A percentile compares a stretch with the other conserved stretches of the same genome.
Evolutionary conservation across 305 asterid genomes (phyloP).

Genomic region (Fraxinus nigra): DNA sequence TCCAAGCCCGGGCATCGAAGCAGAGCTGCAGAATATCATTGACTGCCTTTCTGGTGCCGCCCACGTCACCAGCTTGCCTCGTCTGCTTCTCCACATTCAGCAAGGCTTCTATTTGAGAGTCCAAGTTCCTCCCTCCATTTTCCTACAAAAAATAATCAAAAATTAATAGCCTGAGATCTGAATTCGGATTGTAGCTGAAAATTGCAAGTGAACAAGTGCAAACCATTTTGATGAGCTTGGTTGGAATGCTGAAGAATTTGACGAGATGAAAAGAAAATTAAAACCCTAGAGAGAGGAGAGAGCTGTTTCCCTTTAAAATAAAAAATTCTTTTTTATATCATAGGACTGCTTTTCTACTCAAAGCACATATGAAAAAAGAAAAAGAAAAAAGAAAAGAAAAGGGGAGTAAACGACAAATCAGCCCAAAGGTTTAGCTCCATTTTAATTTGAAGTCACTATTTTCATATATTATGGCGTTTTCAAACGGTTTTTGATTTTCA

Average conservation of each 20-base stretch:
- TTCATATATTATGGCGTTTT: too few relatives aligned
- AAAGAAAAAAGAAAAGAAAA: too few relatives aligned
- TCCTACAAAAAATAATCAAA: constrained; percentile 45
- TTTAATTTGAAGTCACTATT: too few relatives aligned
- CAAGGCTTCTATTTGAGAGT: constrained; percentile 65
- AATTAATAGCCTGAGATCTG: constrained; percentile 27
- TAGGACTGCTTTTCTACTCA: neutral
- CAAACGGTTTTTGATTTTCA: too few relatives aligned
- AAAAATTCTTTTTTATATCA: neutral
- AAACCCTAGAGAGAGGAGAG: constrained; percentile 30
- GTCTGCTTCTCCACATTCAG: constrained; percentile 93
- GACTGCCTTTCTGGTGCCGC: constrained; percentile 74
- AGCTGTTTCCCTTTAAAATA: neutral
- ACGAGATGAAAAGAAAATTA: constrained; percentile 3
- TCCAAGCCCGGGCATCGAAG: constrained; percentile 89
- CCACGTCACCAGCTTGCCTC: constrained; percentile 87
- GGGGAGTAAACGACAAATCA: too few relatives aligned
- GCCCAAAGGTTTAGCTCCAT: too few relatives aligned
- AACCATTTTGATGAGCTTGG: constrained; percentile 30
- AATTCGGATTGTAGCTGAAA: neutral
- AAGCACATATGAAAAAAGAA: too few relatives aligned
- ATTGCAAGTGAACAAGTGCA: neutral
- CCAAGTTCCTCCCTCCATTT: constrained; percentile 64
- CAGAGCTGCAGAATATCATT: constrained; percentile 86
- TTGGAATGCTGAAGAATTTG: constrained; percentile 7